Evolutionary conservation across 2,329 filamentous ascomycete species (phyloP).

Genomic region (Chaetothyriales sp.): DNA sequence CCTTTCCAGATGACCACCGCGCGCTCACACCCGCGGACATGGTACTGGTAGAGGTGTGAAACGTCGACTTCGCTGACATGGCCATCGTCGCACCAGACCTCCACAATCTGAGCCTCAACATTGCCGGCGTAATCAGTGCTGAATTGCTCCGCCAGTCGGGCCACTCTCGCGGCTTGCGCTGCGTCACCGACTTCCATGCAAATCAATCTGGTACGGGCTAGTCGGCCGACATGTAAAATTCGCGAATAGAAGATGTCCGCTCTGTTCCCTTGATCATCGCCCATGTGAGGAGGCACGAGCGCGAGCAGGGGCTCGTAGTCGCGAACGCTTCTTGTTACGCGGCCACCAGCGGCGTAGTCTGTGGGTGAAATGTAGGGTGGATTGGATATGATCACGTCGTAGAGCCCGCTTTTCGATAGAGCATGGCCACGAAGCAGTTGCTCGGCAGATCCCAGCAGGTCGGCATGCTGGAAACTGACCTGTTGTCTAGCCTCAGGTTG

Average conservation of each 20-base stretch:
- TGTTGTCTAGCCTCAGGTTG: slow-evolving; percentile 20
- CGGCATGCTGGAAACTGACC: slow-evolving; percentile 35
- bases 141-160: slow-evolving; percentile 18
- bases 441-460: slow-evolving; percentile 24
- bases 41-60: not conserved
- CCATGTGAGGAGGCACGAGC: slow-evolving; percentile 40
- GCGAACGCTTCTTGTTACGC: slow-evolving; percentile 55
- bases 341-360: slow-evolving; percentile 46
- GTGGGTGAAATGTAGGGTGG: slow-evolving; percentile 72
- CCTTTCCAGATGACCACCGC: slow-evolving; percentile 4
- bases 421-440: not conserved
- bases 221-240: slow-evolving; percentile 43
- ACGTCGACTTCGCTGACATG: not conserved
- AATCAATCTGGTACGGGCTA: slow-evolving; percentile 40
- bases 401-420: slow-evolving; percentile 8
- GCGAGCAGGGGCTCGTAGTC: slow-evolving; percentile 69
- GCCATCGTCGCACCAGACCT: slow-evolving; percentile 14
- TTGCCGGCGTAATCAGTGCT: not conserved
- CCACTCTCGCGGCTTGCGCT: slow-evolving; percentile 53
- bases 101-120: slow-evolving; percentile 1
- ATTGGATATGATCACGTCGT: slow-evolving; percentile 68
- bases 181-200: slow-evolving; percentile 61
- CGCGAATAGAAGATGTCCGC: slow-evolving; percentile 53
- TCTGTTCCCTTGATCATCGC: slow-evolving; percentile 18
- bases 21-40: not conserved